Percentiles rank a stretch among this genome's conserved stretches.
Conservation (phyloP, 306 rosid genomes). For the Fragaria vesca region DNA sequence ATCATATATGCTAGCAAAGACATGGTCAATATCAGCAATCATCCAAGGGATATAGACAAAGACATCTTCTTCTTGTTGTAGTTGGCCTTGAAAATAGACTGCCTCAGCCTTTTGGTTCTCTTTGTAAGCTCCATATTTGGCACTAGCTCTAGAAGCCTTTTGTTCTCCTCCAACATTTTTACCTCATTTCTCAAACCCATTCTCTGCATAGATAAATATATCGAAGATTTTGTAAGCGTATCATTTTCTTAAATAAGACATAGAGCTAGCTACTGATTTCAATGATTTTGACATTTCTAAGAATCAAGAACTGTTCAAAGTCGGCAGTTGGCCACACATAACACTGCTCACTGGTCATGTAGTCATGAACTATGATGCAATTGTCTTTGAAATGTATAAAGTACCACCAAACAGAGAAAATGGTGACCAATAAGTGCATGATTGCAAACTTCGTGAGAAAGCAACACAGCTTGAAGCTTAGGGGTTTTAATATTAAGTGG, state of each 20-base stretch:
- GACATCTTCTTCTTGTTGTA: slow-evolving; percentile 49
- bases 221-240: neutral
- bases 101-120: slow-evolving; percentile 69
- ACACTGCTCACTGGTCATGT: neutral
- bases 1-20: neutral
- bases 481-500: neutral
- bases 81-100: slow-evolving; percentile 68
- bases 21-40: slow-evolving; percentile 7
- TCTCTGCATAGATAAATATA: slow-evolving; percentile 36
- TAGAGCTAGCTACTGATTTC: neutral
- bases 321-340: neutral
- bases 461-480: neutral
- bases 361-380: neutral
- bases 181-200: slow-evolving; percentile 57
- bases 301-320: neutral
- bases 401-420: slow-evolving; percentile 1
- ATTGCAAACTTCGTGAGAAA: neutral
- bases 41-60: neutral
- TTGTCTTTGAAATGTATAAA: neutral
- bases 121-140: slow-evolving; percentile 54
- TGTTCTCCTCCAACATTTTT: slow-evolving; percentile 55
- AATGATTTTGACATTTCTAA: neutral
- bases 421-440: neutral
- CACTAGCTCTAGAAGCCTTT: slow-evolving; percentile 38
- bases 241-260: neutral